These are phyloP conservation scores for Typha latifolia DNA, from an alignment of 176 grass and related monocot species.

Conservation along the genomic window DNA sequence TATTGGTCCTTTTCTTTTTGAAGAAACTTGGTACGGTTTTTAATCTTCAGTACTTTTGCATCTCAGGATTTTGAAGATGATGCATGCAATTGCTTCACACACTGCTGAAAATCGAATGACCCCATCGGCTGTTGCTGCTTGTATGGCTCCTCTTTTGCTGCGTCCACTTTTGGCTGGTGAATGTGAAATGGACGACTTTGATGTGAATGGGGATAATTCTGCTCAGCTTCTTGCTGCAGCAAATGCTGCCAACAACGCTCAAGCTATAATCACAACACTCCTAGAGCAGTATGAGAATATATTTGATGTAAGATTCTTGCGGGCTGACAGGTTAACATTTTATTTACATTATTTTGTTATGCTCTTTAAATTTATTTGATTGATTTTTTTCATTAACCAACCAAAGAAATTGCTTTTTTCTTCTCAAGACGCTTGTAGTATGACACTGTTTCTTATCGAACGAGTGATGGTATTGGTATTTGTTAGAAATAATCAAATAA, in stretches of 20 bases:
- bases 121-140: conserved; percentile 88
- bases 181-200: conserved; percentile 95
- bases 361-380: not conserved
- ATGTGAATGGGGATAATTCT: conserved; percentile 62
- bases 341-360: not conserved
- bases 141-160: conserved; percentile 95
- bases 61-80: conserved; percentile 91
- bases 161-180: conserved; percentile 96
- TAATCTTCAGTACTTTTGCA: not conserved
- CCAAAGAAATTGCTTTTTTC: not conserved
- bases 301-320: conserved; percentile 62
- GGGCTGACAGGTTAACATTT: not conserved
- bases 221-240: conserved; percentile 97
- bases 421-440: not conserved
- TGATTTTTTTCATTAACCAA: not conserved
- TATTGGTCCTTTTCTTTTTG: not conserved
- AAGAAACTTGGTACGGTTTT: not conserved
- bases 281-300: conserved; percentile 85
- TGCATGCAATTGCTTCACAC: conserved; percentile 74
- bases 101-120: conserved; percentile 89
- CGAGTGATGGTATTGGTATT: not conserved
- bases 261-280: conserved; percentile 77
- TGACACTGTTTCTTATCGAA: not conserved
- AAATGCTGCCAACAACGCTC: conserved; percentile 96
- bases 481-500: conserved; percentile 12